Evolutionary conservation across 2,329 filamentous ascomycete species (phyloP).

Genomic region (Raffaelea deltoideospora): DNA sequence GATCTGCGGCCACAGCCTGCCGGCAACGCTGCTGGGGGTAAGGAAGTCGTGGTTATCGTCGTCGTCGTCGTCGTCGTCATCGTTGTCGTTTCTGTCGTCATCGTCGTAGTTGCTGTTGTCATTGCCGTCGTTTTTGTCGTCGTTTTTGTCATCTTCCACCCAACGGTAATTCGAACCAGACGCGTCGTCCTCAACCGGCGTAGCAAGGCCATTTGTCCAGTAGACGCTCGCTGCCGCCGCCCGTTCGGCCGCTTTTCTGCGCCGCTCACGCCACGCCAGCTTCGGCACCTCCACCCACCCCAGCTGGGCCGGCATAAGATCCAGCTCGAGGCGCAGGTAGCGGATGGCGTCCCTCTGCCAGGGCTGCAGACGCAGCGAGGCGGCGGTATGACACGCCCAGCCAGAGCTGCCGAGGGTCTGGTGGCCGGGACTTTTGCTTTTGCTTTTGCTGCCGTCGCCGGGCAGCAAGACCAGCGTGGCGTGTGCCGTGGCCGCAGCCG

Average conservation of each 20-base stretch:
- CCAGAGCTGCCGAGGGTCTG: too few relatives aligned
- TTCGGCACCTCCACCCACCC: not conserved
- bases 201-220: too few relatives aligned
- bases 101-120: not conserved
- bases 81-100: not conserved
- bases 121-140: not conserved
- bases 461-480: slow-evolving; percentile 13
- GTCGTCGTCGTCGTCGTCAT: slow-evolving; percentile 4
- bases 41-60: not conserved
- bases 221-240: too few relatives aligned
- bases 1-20: slow-evolving; percentile 19
- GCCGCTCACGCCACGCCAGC: too few relatives aligned
- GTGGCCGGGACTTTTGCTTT: slow-evolving; percentile 2
- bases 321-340: slow-evolving; percentile 26
- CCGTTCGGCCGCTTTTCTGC: too few relatives aligned
- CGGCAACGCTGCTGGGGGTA: not conserved
- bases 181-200: not conserved
- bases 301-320: slow-evolving; percentile 24
- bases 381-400: slow-evolving; percentile 3
- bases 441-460: not conserved
- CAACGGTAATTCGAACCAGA: not conserved
- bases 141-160: not conserved
- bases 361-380: slow-evolving; percentile 13
- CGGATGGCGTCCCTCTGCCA: slow-evolving; percentile 29
- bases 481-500: slow-evolving; percentile 25